phyloP scores from a whole-genome alignment of 2,329 filamentous ascomycete species.

The Pseudopyricularia javanii region DNA sequence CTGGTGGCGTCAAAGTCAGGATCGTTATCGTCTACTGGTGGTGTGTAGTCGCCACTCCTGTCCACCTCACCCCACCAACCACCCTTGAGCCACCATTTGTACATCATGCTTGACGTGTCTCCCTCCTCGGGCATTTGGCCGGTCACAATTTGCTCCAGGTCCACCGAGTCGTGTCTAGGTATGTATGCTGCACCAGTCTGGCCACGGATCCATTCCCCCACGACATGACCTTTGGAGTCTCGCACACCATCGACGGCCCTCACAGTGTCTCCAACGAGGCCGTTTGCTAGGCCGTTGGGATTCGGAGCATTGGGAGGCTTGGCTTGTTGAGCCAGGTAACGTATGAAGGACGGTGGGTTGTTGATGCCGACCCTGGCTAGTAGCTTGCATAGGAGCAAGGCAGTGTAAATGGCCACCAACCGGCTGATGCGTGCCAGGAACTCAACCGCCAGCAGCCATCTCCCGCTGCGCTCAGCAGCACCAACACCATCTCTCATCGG shows the following conservation, averaged over 20 bases:
- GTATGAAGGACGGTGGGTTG: constrained; percentile 52
- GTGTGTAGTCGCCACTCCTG: constrained; percentile 65
- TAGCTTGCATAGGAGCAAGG: constrained; percentile 38
- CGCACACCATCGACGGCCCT: constrained; percentile 10
- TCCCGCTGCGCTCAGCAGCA: constrained; percentile 62
- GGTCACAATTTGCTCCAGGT: constrained; percentile 39
- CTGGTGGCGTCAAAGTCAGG: constrained; percentile 53
- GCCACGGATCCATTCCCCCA: constrained; percentile 39
- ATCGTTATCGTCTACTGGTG: constrained; percentile 51
- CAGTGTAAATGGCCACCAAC: constrained; percentile 47
- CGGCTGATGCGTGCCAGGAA: constrained; percentile 66
- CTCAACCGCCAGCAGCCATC: constrained; percentile 65
- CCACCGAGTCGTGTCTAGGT: constrained; percentile 47
- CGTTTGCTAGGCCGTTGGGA: not conserved
- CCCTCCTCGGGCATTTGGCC: constrained; percentile 37
- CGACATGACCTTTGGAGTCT: constrained; percentile 15
- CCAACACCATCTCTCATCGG: constrained; percentile 55
- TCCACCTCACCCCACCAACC: constrained; percentile 80
- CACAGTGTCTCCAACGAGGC: not conserved
- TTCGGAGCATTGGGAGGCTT: constrained; percentile 24
- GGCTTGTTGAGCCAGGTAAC: constrained; percentile 32
- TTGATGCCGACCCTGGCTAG: constrained; percentile 49
- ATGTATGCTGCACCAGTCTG: constrained; percentile 39
- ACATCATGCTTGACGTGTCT: constrained; percentile 61
- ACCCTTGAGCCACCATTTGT: constrained; percentile 72